phyloP scores from a whole-genome alignment of 1,284 basidiomycete genomes.

The Ceratobasidium sp. region DNA sequence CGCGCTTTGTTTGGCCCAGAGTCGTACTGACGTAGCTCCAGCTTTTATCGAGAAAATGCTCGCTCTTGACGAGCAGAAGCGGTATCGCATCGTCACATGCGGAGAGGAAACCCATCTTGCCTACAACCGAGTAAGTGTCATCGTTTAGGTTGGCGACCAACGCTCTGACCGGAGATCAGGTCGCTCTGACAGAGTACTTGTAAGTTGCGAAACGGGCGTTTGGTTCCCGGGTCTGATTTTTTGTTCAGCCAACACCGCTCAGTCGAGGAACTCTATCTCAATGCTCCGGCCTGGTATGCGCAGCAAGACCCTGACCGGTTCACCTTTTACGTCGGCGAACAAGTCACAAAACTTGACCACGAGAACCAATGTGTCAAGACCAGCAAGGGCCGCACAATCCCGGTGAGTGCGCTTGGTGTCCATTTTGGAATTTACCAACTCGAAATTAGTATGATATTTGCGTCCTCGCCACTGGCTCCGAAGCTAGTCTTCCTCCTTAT shows the following conservation, averaged over 20 bases:
- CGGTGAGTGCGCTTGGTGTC: not conserved
- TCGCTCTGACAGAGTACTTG: slow-evolving; percentile 45
- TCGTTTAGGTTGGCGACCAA: not conserved
- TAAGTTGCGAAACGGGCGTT: slow-evolving; percentile 40
- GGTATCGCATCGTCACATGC: slow-evolving; percentile 71
- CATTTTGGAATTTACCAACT: not conserved
- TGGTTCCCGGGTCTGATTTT: not conserved
- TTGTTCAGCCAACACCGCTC: slow-evolving; percentile 70
- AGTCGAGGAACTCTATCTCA: slow-evolving; percentile 76
- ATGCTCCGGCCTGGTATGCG: slow-evolving; percentile 72
- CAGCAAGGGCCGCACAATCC: slow-evolving; percentile 60
- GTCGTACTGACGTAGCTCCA: slow-evolving; percentile 54
- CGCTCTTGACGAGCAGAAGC: slow-evolving; percentile 64
- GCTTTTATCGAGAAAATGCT: slow-evolving; percentile 79
- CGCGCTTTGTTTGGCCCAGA: slow-evolving; percentile 46
- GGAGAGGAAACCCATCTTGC: slow-evolving; percentile 66
- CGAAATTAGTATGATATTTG: slow-evolving; percentile 70
- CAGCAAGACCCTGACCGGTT: slow-evolving; percentile 68
- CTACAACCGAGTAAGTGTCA: slow-evolving; percentile 52
- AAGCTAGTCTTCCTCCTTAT: slow-evolving; percentile 76
- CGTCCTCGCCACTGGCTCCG: slow-evolving; percentile 79
- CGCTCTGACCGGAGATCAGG: not conserved
- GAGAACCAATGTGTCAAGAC: slow-evolving; percentile 64
- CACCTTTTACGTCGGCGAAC: slow-evolving; percentile 67
- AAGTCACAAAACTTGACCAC: slow-evolving; percentile 66